Percentiles rank a stretch among this genome's conserved stretches.
phyloP scores from a whole-genome alignment of 768 basidiomycete genomes.

The Boletus vermiculosoides region DNA sequence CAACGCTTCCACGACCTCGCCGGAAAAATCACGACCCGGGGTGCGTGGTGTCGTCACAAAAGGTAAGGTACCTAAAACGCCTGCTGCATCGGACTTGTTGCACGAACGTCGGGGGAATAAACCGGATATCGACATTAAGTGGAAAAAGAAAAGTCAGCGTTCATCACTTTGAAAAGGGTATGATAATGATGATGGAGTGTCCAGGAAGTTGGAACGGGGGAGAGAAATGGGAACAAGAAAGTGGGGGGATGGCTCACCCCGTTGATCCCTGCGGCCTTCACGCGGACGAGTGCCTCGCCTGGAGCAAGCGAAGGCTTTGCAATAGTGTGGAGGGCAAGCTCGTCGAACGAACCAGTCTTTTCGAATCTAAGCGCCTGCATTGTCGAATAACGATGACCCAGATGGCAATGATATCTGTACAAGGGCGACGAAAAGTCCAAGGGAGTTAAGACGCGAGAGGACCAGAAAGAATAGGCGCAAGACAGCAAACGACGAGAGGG shows the following conservation, averaged over 20 bases:
- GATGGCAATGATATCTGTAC: conserved; percentile 1
- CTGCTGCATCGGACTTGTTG: conserved; percentile 32
- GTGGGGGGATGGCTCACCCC: conserved; percentile 21
- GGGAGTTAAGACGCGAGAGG: neutral
- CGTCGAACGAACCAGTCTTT: conserved; percentile 31
- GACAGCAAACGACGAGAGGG: neutral
- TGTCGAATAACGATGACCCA: conserved; percentile 2
- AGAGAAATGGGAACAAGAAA: neutral
- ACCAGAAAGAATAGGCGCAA: neutral
- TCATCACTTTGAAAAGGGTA: too few relatives aligned
- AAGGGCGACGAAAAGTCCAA: neutral
- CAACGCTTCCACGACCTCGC: conserved; percentile 33
- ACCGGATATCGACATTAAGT: neutral
- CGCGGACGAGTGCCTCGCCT: conserved; percentile 34
- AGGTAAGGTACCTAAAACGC: conserved; percentile 24
- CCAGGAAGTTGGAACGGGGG: neutral
- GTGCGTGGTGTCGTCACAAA: conserved; percentile 35
- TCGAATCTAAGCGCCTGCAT: conserved; percentile 37
- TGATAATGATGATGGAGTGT: neutral
- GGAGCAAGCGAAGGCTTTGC: conserved; percentile 27
- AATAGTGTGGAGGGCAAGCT: conserved; percentile 23
- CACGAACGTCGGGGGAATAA: neutral
- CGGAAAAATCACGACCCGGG: conserved; percentile 35
- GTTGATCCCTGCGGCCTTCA: conserved; percentile 36
- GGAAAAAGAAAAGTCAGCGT: neutral